Conservation (phyloP, 2,329 filamentous ascomycete species). For the Cordyceps cicadae region DNA sequence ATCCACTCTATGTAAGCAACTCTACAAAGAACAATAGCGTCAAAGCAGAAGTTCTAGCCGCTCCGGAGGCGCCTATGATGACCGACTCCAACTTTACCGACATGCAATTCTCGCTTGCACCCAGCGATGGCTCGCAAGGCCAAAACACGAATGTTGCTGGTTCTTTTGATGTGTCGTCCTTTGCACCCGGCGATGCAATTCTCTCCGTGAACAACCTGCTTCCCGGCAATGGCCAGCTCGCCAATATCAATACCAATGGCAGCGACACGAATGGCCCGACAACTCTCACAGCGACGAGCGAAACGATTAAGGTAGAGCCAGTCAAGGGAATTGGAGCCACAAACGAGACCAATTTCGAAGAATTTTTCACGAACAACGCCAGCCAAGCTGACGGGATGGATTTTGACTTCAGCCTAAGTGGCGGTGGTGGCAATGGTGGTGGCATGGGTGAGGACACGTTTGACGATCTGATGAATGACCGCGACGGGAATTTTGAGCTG, state of each 20-base stretch:
- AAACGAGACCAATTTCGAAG: slow-evolving; percentile 28
- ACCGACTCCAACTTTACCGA: slow-evolving; percentile 42
- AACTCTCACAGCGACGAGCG: slow-evolving; percentile 2
- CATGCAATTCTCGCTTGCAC: slow-evolving; percentile 48
- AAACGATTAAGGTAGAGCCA: slow-evolving; percentile 18
- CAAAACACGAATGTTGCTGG: slow-evolving; percentile 22
- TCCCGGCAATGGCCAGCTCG: slow-evolving; percentile 17
- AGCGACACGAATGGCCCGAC: slow-evolving; percentile 12
- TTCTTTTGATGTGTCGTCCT: slow-evolving; percentile 38
- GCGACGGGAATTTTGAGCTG: slow-evolving; percentile 31
- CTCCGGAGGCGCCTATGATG: slow-evolving; percentile 11
- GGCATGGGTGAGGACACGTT: slow-evolving; percentile 34
- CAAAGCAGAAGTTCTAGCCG: slow-evolving; percentile 12
- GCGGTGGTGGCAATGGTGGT: slow-evolving; percentile 16
- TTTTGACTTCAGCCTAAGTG: slow-evolving; percentile 29
- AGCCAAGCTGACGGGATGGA: slow-evolving; percentile 32
- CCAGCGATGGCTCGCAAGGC: slow-evolving; percentile 25
- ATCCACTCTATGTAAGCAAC: neutral
- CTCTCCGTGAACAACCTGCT: slow-evolving; percentile 24
- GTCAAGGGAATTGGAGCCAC: slow-evolving; percentile 21
- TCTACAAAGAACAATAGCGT: neutral
- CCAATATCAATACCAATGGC: slow-evolving; percentile 12
- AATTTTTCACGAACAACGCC: slow-evolving; percentile 38
- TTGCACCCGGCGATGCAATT: slow-evolving; percentile 27
- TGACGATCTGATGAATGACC: slow-evolving; percentile 40